Base-by-base conservation (phyloP, 805 yeast species). In the Torulaspora quercuum region DNA sequence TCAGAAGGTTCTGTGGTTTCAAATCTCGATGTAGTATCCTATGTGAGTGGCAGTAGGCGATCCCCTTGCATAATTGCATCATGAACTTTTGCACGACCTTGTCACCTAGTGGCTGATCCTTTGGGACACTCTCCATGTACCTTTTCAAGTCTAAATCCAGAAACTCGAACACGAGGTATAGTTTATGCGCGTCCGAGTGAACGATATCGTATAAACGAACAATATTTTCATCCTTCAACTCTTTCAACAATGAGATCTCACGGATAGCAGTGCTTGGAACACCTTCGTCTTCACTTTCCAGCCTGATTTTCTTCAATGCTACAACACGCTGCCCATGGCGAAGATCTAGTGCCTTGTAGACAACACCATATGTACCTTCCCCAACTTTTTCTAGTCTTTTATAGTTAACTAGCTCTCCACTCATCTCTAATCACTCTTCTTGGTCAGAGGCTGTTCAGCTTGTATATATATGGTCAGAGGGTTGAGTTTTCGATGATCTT, bases 321-420 rank as follows among this genome's bases (percentile, higher is more conserved):
- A 92, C 98, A 12, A 89, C 71, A 34, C 67, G 37, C 85, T 88
- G 33, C 88, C 96, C 18, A 89, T 82, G 53, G 80, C 77, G 45
- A 85, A 76, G 61, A 85, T 92, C 56, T 87, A 76, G 25, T 84
- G 67, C 98, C 55, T 90, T 92, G 68, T 90, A 92, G 21, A 92
- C 98, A n/a, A 96, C 94, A 52, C 98, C 98, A 65, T 92, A 92
- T 1, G 98, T 63, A 72, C 94, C 97, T 67, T 92, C 98, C 29
- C 98, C 98, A 34, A 92, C 86, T 64, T 92, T 92, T 62, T 92
- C 98, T 47, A 90, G 78, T 55, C 94, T 83, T 59, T 88, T 95
- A 64, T 82, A 90, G 63, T 90, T 95, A 23, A 88, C 78, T 45
- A 92, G 70, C 54, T 92, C 97, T 30, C 83, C 89, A 89, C 86